Base-by-base conservation (phyloP, 768 basidiomycete species). In the Galerina marginata region DNA sequence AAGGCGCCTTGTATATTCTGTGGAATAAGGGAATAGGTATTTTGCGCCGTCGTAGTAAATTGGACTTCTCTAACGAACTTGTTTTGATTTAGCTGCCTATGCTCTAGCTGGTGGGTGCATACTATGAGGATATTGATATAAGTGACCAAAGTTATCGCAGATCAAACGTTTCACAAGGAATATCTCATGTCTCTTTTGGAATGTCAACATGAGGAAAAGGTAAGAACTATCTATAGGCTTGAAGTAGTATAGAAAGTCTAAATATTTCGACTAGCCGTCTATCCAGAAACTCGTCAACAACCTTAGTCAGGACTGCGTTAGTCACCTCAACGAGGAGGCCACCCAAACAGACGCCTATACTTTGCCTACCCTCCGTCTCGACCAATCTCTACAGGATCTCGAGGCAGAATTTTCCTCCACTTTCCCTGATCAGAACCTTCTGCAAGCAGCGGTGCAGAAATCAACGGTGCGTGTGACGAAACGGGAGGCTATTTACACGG, bases 191-290 rank as follows among this genome's bases (percentile, higher is more conserved):
- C 88, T 4, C 73, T 93, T 56, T 75, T 93, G 10, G 86, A 88
- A 64, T 91, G 89, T 62, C 92, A 93, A 68, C 89, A 90, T 58
- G 91, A 95, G 68, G 93, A 94, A 70, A 95, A 95, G 83, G 92
- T 89, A 57, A 43, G 26, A 16, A 20, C 25, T 20, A 7, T 40
- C 23, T 20, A 20, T 20, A 20, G 20, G 20, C n/a, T 20, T 39
- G 15, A 9, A 38, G 16, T 25, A 33, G 25, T 16, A n/a, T 40
- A 48, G 51, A n/a, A 45, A 56, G 60, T 26, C 33, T 43, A 42
- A 58, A 48, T 14, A 40, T 5, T 29, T 43, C 57, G 40, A 50
- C 39, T 61, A 92, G 90, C 89, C 89, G 14, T 91, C 90, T 3
- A 83, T 93, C 40, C 91, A 93, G 72, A 88, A 90, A 69, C 75